A percentile compares a stretch with the other conserved stretches of the same genome.
Conservation (phyloP, 768 basidiomycete genomes). For the Butyriboletus loyo region DNA sequence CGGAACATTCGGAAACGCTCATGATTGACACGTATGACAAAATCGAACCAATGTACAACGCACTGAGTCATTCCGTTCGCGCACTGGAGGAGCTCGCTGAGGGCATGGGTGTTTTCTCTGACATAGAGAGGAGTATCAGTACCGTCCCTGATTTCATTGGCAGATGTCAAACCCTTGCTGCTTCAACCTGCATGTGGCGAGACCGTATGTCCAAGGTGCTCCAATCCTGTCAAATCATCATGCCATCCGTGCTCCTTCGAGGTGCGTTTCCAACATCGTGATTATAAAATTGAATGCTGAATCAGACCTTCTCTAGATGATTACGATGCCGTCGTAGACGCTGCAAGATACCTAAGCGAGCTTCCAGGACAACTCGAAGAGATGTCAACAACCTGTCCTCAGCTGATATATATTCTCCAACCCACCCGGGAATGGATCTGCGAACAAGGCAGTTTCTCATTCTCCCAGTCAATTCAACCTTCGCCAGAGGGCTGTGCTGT, state of each 20-base stretch:
- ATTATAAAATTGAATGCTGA: not conserved
- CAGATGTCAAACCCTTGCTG: constrained; percentile 23
- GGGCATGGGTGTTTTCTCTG: constrained; percentile 33
- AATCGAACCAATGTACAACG: constrained; percentile 18
- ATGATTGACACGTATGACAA: constrained; percentile 10
- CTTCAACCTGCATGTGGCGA: constrained; percentile 28
- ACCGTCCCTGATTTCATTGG: constrained; percentile 24
- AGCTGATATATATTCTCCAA: constrained; percentile 25
- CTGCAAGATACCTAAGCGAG: constrained; percentile 20
- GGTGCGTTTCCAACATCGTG: constrained; percentile 27
- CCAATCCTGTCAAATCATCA: constrained; percentile 16
- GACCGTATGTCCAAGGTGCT: constrained; percentile 24
- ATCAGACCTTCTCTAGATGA: constrained; percentile 33
- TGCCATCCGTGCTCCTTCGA: constrained; percentile 35
- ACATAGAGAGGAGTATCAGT: constrained; percentile 26
- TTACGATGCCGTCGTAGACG: constrained; percentile 28
- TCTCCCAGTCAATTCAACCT: constrained; percentile 2
- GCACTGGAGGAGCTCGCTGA: constrained; percentile 39
- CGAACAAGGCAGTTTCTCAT: constrained; percentile 26
- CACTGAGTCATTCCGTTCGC: constrained; percentile 18
- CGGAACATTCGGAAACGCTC: constrained; percentile 20
- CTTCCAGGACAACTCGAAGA: constrained; percentile 26
- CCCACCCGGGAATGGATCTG: constrained; percentile 30
- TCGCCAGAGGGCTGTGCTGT: not conserved
- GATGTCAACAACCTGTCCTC: constrained; percentile 29